A percentile compares a stretch with the other conserved stretches of the same genome.
phyloP scores from a whole-genome alignment of 202 grass and related monocot species.

The Carex arenaria region DNA sequence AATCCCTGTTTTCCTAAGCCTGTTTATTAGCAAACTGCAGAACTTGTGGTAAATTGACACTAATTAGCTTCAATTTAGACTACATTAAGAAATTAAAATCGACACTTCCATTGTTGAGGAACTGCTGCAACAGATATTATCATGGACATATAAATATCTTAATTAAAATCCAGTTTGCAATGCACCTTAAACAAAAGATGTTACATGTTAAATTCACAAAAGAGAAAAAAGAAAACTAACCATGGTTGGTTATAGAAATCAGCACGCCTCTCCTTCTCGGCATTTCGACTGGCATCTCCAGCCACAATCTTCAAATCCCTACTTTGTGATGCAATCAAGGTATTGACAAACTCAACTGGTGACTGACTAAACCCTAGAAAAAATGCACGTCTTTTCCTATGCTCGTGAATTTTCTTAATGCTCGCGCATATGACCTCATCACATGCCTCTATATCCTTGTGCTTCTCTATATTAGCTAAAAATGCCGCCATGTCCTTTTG shows the following conservation, averaged over 20 bases:
- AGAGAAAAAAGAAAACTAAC: conserved; percentile 12
- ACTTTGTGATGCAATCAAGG: conserved; percentile 83
- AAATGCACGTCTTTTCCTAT: conserved; percentile 82
- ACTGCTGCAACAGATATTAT: conserved; percentile 1
- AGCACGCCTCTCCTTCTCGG: conserved; percentile 74
- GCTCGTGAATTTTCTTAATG: conserved; percentile 98
- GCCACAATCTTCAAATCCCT: conserved; percentile 92
- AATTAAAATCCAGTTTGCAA: not conserved
- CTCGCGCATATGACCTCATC: conserved; percentile 86
- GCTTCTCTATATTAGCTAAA: conserved; percentile 63
- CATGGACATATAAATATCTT: not conserved
- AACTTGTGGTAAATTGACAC: not conserved
- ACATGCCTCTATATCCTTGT: conserved; percentile 48
- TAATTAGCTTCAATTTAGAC: conserved; percentile 14
- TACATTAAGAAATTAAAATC: conserved; percentile 1
- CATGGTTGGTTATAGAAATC: conserved; percentile 56
- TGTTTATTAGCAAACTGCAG: conserved; percentile 18
- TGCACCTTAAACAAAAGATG: not conserved
- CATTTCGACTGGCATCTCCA: conserved; percentile 70
- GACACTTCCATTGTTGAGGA: conserved; percentile 24
- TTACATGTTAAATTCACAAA: not conserved
- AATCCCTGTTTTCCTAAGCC: not conserved
- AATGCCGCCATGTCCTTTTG: conserved; percentile 80
- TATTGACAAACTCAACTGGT: conserved; percentile 86
- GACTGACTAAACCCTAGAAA: conserved; percentile 97